Conservation (phyloP, 2,329 filamentous ascomycete species). For the Fusarium falciforme region DNA sequence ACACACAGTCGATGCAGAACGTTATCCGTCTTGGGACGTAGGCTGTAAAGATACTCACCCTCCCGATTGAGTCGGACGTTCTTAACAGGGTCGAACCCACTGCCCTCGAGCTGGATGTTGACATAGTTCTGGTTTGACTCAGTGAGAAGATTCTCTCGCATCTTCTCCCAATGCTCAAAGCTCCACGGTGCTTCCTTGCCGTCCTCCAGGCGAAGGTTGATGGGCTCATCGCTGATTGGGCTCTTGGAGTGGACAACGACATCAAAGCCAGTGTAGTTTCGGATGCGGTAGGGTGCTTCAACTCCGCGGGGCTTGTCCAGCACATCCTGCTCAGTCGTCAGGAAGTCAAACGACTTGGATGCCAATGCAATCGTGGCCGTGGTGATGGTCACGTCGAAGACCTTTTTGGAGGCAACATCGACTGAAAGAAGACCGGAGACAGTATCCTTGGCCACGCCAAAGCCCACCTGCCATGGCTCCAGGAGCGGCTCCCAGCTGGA, state of each 20-base stretch:
- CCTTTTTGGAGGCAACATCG: slow-evolving; percentile 89
- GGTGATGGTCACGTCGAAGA: slow-evolving; percentile 90
- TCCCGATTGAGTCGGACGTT: slow-evolving; percentile 94
- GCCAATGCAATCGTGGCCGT: slow-evolving; percentile 93
- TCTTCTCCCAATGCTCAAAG: slow-evolving; percentile 96
- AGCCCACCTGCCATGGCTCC: slow-evolving; percentile 95
- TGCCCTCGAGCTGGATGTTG: slow-evolving; percentile 86
- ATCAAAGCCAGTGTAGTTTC: slow-evolving; percentile 96
- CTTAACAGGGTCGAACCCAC: slow-evolving; percentile 90
- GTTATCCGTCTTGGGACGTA: slow-evolving; percentile 87
- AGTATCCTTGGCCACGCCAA: slow-evolving; percentile 85
- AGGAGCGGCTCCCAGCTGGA: slow-evolving; percentile 97
- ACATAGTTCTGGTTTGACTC: slow-evolving; percentile 85
- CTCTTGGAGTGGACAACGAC: slow-evolving; percentile 85
- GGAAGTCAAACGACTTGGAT: slow-evolving; percentile 92
- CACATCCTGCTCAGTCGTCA: slow-evolving; percentile 86
- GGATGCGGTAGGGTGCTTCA: slow-evolving; percentile 92
- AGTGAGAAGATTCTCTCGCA: slow-evolving; percentile 90
- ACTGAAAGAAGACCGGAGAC: slow-evolving; percentile 82
- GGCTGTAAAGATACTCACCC: slow-evolving; percentile 89
- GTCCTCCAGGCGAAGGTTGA: slow-evolving; percentile 82
- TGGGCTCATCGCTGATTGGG: slow-evolving; percentile 71
- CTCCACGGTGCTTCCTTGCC: slow-evolving; percentile 95
- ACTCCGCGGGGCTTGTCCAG: slow-evolving; percentile 91
- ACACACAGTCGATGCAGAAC: slow-evolving; percentile 91